These are phyloP conservation scores for Globisporangium heterothallicum DNA, from an alignment of 352 stramenopile species.

Conservation along the genomic window DNA sequence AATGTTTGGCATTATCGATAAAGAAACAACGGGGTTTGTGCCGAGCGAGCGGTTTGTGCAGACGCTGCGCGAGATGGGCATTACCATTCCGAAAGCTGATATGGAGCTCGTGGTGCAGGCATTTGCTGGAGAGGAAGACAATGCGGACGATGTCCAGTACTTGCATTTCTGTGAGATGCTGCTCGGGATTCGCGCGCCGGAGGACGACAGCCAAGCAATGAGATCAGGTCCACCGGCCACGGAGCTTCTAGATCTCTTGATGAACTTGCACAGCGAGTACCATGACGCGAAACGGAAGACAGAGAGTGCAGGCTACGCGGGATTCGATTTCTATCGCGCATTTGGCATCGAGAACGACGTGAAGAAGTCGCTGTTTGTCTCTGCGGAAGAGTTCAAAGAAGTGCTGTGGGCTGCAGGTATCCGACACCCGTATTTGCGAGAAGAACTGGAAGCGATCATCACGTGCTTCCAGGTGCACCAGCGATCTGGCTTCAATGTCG, in stretches of 20 bases:
- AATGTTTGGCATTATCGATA: conserved; percentile 81
- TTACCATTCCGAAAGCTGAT: conserved; percentile 30
- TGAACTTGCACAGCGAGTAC: conserved; percentile 39
- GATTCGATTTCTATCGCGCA: conserved; percentile 40
- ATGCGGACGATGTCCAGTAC: conserved; percentile 33
- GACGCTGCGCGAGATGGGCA: conserved; percentile 59
- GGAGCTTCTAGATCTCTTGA: conserved; percentile 49
- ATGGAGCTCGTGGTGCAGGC: conserved; percentile 35
- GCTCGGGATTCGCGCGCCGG: conserved; percentile 34
- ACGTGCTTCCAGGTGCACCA: conserved; percentile 41
- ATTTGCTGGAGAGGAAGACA: conserved; percentile 29
- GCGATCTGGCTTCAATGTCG: conserved; percentile 41
- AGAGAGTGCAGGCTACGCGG: conserved; percentile 16
- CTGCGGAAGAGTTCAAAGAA: conserved; percentile 62
- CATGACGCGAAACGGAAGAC: conserved; percentile 19
- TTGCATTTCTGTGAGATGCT: conserved; percentile 55
- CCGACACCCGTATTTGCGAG: conserved; percentile 58
- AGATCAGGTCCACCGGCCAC: conserved; percentile 22
- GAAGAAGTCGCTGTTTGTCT: conserved; percentile 32
- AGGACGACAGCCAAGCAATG: conserved; percentile 16
- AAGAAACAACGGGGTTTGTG: conserved; percentile 52
- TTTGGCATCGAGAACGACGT: conserved; percentile 40
- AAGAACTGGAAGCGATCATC: conserved; percentile 59
- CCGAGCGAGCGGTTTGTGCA: conserved; percentile 40
- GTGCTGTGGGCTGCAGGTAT: conserved; percentile 59